Conservation (phyloP, 805 yeast genomes). For the Candida coleopterorum region DNA sequence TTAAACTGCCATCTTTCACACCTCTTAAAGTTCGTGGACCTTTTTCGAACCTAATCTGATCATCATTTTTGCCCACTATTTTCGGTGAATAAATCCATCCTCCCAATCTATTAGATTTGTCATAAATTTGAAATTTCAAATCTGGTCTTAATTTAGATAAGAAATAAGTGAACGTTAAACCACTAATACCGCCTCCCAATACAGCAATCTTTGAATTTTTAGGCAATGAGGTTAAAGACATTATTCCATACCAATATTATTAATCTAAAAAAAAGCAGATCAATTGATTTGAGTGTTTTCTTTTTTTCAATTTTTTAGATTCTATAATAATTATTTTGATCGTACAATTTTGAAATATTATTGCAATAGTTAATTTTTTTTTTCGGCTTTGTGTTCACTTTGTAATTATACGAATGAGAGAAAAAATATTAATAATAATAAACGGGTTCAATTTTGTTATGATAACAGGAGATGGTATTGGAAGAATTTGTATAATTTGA, state of each 20-base stretch:
- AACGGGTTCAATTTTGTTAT: too few species aligned
- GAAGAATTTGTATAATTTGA: too few species aligned
- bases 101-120: conserved; percentile 52
- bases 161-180: conserved; percentile 69
- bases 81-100: conserved; percentile 70
- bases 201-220: conserved; percentile 54
- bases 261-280: too few species aligned
- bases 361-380: too few species aligned
- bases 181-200: conserved; percentile 87
- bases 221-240: conserved; percentile 11
- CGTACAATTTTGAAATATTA: not conserved
- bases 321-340: not conserved
- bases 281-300: too few species aligned
- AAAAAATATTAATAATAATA: too few species aligned
- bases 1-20: conserved; percentile 67
- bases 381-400: not conserved
- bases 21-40: conserved; percentile 94
- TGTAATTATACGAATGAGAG: too few species aligned
- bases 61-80: conserved; percentile 19
- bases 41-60: conserved; percentile 52
- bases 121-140: conserved; percentile 57
- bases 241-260: not conserved
- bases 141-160: conserved; percentile 74
- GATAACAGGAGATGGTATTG: too few species aligned
- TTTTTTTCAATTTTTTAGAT: not conserved